Evolutionary conservation across 108 stramenopile genomes (phyloP), one percentile per base, ranked within the genome.

Genomic region (Nitzschia sp.): DNA sequence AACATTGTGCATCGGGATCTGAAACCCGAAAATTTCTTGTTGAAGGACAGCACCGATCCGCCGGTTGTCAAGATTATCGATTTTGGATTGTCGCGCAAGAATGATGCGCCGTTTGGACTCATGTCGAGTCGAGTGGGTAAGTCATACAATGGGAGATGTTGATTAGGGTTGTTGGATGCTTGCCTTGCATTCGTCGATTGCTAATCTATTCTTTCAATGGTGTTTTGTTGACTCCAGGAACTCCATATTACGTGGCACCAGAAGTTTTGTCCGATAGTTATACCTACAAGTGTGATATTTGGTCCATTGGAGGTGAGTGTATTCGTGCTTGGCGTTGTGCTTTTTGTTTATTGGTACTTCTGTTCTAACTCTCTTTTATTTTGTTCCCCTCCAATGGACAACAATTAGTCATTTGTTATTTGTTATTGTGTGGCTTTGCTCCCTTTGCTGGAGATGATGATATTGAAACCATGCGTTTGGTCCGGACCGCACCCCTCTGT

Each of bases 1-100:
- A 88, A 88, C 52, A 86, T 95, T 55, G 95, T 95, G 56, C 96
- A 97, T 82, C 70, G 96, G 9, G 96, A 97, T 77, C 71, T 97
- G 25, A 97, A 97, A 67, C 97, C 95, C 44, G 97, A 97, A 79
- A 96, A 96, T 63, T 70, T 97, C 42, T 73, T 97, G 34, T 81
- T 89, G 65, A 64, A 65, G 29, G 44, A 56, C 14, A 41, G 64
- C 6, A 55, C 29, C 55, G 55, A 72, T 38, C 55, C 53, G 37
- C 46, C 14, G 14, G 53, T 37, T 0, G 70, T 84, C 39, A 44
- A 87, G 61, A 69, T 96, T 46, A 88, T 96, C 55, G 93, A 95
- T 71, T 96, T 94, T 77, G 93, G 95, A 21, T 67, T 92, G 53
- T 60, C 58, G 14, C 57, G 60, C 65, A 67, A 20, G 79, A 75